phyloP scores from a whole-genome alignment of 176 grass and related monocot genomes.

The Themeda triandra region DNA sequence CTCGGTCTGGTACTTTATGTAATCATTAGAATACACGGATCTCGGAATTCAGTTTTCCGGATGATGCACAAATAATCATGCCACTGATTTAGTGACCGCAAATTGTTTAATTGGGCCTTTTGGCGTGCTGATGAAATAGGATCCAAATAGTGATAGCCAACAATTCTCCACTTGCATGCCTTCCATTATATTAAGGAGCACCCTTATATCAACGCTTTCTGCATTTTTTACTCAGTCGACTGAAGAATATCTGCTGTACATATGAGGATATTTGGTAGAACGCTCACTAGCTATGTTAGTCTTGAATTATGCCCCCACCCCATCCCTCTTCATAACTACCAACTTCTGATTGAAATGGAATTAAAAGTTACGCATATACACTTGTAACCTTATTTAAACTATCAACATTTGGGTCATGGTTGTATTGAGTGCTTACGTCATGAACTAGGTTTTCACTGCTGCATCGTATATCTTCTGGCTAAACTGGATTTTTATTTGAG shows the following conservation, averaged over 20 bases:
- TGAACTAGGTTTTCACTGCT: not conserved
- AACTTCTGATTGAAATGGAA: not conserved
- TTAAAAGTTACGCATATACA: not conserved
- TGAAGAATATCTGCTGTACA: not conserved
- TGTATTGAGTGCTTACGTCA: not conserved
- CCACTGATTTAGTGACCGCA: not conserved
- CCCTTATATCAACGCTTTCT: not conserved
- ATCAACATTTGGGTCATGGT: not conserved
- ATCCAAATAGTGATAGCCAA: not conserved
- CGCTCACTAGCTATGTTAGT: not conserved
- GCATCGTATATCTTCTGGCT: conserved; percentile 12
- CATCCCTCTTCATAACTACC: not conserved
- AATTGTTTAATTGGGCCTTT: not conserved
- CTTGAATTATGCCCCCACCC: not conserved
- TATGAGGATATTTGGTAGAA: not conserved
- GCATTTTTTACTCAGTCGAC: not conserved
- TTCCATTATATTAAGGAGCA: too few species aligned
- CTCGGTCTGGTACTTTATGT: not conserved
- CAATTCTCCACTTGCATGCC: not conserved
- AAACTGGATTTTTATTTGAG: conserved; percentile 30
- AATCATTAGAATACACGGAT: not conserved
- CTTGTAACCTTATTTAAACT: not conserved
- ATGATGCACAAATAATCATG: not conserved
- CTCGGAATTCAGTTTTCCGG: not conserved
- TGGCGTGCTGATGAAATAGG: not conserved